Evolutionary conservation across 176 grass and related monocot species (phyloP).

Genomic region (Hordeum marinum): DNA sequence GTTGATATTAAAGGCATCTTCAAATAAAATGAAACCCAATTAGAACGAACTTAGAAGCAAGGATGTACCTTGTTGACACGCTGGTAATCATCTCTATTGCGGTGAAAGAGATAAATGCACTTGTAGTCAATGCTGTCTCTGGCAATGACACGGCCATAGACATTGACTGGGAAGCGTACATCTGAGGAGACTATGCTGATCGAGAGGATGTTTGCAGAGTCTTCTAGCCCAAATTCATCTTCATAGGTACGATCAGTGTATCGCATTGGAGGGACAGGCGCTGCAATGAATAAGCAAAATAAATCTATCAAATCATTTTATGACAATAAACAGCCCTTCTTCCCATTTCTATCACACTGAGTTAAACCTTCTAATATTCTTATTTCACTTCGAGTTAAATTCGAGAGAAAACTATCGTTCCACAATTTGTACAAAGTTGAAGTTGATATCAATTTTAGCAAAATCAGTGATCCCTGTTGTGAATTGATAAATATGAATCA

Average conservation of each 20-base stretch:
- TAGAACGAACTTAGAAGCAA: neutral
- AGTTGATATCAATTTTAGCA: no score
- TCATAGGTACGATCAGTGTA: neutral
- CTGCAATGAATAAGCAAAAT: neutral
- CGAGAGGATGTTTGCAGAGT: neutral
- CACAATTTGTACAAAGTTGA: no score
- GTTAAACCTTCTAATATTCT: no score
- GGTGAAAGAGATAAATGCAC: neutral
- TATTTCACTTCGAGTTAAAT: neutral
- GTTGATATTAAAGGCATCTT: neutral
- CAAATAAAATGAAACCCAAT: neutral
- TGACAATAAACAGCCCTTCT: no score
- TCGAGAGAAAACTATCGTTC: no score
- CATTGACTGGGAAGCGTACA: neutral
- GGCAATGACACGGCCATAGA: neutral
- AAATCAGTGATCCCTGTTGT: no score
- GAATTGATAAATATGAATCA: no score
- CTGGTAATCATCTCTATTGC: neutral
- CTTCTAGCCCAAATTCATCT: neutral
- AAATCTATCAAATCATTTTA: neutral
- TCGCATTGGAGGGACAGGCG: neutral
- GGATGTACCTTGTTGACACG: neutral
- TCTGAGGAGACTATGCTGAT: neutral
- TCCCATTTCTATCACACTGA: no score
- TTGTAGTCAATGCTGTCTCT: neutral